Base-by-base conservation (phyloP, 2,329 filamentous ascomycete species). In the Fusarium sp. region DNA sequence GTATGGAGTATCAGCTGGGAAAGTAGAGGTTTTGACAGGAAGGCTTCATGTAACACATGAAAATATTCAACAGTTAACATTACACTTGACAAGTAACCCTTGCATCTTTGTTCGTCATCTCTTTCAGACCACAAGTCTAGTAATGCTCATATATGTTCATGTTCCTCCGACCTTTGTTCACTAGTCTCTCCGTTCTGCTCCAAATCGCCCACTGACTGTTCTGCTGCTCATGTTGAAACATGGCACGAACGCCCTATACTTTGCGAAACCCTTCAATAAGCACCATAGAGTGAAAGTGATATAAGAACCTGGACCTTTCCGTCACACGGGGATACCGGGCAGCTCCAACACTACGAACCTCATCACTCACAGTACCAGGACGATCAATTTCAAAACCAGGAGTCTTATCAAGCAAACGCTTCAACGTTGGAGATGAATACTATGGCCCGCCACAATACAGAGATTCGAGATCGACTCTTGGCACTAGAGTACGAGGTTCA, bases 321-420 rank as follows among this genome's bases (percentile, higher is more conserved):
- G 4, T 13, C 6, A 6, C 4, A 7, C 0, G 5, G 24, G 0
- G 0, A 15, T 8, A 24, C 4, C 11, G 9, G 0, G 16, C 8
- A 18, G 16, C 8, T 50, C 16, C 12, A 50, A 14, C 8, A 10
- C 47, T 11, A 1, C 7, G 3, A 12, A 22, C 3, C 14, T 1
- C 6, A 22, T 28, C 8, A 9, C 10, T 47, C 10, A 15, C 3
- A 30, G 6, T 30, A 4, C 20, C 6, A 30, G 20, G 6, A 6
- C 10, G 14, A 47, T 16, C 20, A 18, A 8, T 14, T 33, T 20
- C 22, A 31, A 31, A 26, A 7, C 14, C 11, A 31, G 7, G 10
- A 31, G 3, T 13, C 10, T 35, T 11, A 20, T 6, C 7, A 12
- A 26, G 3, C 22, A 24, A 6, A 6, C 3, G 9, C 9, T 26